A percentile compares a stretch with the other conserved stretches of the same genome.
Conservation (phyloP, 2,329 filamentous ascomycete genomes). For the Botrytis porri region DNA sequence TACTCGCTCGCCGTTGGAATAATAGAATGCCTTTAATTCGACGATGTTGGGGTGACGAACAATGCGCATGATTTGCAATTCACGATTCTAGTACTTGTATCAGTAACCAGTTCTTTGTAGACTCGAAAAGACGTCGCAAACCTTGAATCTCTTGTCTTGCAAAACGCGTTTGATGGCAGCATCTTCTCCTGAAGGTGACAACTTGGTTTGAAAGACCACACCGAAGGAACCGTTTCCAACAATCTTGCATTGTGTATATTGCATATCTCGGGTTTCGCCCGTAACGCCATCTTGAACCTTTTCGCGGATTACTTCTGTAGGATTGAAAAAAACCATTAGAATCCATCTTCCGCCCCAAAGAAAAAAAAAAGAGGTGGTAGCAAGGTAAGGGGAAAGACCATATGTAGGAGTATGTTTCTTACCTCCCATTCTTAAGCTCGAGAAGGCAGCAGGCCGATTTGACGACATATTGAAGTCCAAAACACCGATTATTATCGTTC, state of each 20-base stretch:
- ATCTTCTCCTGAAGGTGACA: conserved; percentile 96
- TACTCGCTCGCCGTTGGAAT: conserved; percentile 98
- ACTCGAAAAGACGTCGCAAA: conserved; percentile 42
- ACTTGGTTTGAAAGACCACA: conserved; percentile 98
- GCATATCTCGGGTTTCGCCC: conserved; percentile 92
- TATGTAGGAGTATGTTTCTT: conserved; percentile 40
- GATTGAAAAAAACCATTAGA: conserved; percentile 30
- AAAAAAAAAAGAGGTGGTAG: neutral
- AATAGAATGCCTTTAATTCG: conserved; percentile 98
- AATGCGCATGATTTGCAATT: conserved; percentile 99
- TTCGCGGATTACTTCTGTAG: conserved; percentile 94
- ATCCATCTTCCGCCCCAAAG: no score
- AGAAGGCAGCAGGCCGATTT: conserved; percentile 87
- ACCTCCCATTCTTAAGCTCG: conserved; percentile 94
- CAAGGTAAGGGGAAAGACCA: conserved; percentile 10
- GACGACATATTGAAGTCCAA: conserved; percentile 67
- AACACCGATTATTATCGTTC: conserved; percentile 40
- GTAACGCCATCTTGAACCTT: conserved; percentile 98
- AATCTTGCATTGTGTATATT: conserved; percentile 99
- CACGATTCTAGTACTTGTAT: conserved; percentile 72
- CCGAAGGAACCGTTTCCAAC: conserved; percentile 98
- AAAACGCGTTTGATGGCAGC: conserved; percentile 98
- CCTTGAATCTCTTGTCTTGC: conserved; percentile 99
- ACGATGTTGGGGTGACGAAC: conserved; percentile 99
- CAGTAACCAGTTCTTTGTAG: conserved; percentile 12